Evolutionary conservation across 331 rosid genomes (phyloP).

Genomic region (Cydonia oblonga): DNA sequence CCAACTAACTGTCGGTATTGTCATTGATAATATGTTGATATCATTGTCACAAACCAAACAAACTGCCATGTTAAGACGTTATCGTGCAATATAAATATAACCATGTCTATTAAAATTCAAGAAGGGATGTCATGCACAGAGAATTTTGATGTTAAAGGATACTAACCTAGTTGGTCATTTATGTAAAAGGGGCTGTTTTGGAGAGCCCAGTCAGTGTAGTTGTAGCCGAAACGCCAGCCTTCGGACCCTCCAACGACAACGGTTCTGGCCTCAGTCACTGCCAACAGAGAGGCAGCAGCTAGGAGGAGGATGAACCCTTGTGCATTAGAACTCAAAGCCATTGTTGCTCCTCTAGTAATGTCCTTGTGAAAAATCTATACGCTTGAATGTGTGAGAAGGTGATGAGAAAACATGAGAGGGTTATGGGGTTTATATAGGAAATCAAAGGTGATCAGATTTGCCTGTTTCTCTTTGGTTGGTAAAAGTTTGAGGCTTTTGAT

Average conservation of each 20-base stretch:
- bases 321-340: slow-evolving; percentile 15
- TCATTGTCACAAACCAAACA: not conserved
- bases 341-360: not conserved
- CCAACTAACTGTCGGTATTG: not conserved
- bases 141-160: not conserved
- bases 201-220: slow-evolving; percentile 54
- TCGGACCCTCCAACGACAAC: slow-evolving; percentile 50
- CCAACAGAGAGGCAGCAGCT: slow-evolving; percentile 7
- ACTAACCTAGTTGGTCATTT: slow-evolving; percentile 38
- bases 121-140: not conserved
- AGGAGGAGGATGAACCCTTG: slow-evolving; percentile 23
- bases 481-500: not conserved
- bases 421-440: slow-evolving; percentile 5
- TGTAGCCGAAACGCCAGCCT: slow-evolving; percentile 54
- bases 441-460: not conserved
- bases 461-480: not conserved
- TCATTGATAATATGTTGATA: not conserved
- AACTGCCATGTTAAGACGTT: not conserved
- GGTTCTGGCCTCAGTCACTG: slow-evolving; percentile 26
- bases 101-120: not conserved
- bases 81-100: not conserved
- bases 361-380: not conserved
- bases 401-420: not conserved
- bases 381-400: not conserved
- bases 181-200: slow-evolving; percentile 43